A percentile compares a stretch with the other conserved stretches of the same genome.
These are phyloP conservation scores for Peronosclerospora sorghi DNA, from an alignment of 352 stramenopile species.

Conservation along the genomic window DNA sequence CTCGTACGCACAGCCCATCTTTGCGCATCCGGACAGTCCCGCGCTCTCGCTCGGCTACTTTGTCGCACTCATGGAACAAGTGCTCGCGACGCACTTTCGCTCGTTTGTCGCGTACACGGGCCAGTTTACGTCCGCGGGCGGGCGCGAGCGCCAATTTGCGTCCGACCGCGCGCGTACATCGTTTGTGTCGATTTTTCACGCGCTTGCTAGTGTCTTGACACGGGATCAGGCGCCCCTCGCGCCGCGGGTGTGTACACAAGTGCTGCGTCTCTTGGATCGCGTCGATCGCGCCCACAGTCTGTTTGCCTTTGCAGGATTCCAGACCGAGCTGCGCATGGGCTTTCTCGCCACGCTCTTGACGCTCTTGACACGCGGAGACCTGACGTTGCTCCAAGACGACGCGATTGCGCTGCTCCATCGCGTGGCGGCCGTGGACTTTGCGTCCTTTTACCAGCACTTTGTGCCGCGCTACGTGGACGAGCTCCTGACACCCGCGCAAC, in stretches of 20 bases:
- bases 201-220: constrained; percentile 47
- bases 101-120: constrained; percentile 55
- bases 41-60: constrained; percentile 60
- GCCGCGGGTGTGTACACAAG: constrained; percentile 57
- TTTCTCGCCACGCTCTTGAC: constrained; percentile 74
- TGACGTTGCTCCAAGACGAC: constrained; percentile 74
- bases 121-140: constrained; percentile 33
- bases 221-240: constrained; percentile 41
- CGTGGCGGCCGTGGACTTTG: constrained; percentile 60
- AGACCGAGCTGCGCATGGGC: constrained; percentile 56
- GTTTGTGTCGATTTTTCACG: constrained; percentile 72
- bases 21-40: constrained; percentile 59
- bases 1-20: constrained; percentile 36
- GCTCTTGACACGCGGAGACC: constrained; percentile 60
- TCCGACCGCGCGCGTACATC: constrained; percentile 60
- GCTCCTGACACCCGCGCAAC: constrained; percentile 40
- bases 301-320: constrained; percentile 66
- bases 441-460: constrained; percentile 67
- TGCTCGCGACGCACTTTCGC: constrained; percentile 73
- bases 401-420: constrained; percentile 57
- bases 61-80: constrained; percentile 54
- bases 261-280: constrained; percentile 52
- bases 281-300: constrained; percentile 54
- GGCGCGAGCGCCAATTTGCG: constrained; percentile 44
- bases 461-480: constrained; percentile 50